phyloP scores from a whole-genome alignment of 1,284 basidiomycete genomes.

The Erythrobasidium hasegawianum region DNA sequence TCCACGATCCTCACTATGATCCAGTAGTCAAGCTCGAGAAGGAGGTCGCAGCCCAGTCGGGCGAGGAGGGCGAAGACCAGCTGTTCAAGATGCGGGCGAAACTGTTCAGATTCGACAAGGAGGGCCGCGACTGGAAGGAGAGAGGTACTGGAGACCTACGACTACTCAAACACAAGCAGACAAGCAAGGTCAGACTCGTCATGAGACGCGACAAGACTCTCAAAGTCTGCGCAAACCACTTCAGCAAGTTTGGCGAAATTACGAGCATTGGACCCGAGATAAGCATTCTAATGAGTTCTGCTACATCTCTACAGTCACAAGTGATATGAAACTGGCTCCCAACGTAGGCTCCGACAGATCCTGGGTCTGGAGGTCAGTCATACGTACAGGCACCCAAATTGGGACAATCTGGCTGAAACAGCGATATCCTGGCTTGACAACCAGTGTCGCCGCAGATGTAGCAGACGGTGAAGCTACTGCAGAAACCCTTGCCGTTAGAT shows the following conservation, averaged over 20 bases:
- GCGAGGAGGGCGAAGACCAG: conserved; percentile 89
- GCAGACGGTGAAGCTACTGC: conserved; percentile 80
- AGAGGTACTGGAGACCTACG: conserved; percentile 84
- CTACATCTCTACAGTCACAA: conserved; percentile 59
- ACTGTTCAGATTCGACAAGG: conserved; percentile 89
- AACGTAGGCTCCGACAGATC: conserved; percentile 99
- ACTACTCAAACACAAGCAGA: conserved; percentile 79
- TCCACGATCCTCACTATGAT: conserved; percentile 63
- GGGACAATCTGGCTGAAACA: conserved; percentile 6
- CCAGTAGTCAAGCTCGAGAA: conserved; percentile 97
- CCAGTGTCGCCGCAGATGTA: conserved; percentile 87
- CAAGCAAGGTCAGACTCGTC: conserved; percentile 88
- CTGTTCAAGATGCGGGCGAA: conserved; percentile 99
- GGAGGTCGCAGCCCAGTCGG: conserved; percentile 89
- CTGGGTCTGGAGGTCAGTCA: conserved; percentile 77
- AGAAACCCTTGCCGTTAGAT: conserved; percentile 96
- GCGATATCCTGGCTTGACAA: conserved; percentile 12
- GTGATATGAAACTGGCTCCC: conserved; percentile 91
- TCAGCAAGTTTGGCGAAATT: conserved; percentile 60
- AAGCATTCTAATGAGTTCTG: too few species aligned
- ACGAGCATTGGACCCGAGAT: too few species aligned
- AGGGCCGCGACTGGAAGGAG: conserved; percentile 91
- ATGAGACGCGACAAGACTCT: conserved; percentile 99
- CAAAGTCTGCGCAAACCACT: conserved; percentile 99
- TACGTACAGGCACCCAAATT: background rate